Conservation (phyloP, 805 yeast species). For the Teunomyces lycoperdinae region DNA sequence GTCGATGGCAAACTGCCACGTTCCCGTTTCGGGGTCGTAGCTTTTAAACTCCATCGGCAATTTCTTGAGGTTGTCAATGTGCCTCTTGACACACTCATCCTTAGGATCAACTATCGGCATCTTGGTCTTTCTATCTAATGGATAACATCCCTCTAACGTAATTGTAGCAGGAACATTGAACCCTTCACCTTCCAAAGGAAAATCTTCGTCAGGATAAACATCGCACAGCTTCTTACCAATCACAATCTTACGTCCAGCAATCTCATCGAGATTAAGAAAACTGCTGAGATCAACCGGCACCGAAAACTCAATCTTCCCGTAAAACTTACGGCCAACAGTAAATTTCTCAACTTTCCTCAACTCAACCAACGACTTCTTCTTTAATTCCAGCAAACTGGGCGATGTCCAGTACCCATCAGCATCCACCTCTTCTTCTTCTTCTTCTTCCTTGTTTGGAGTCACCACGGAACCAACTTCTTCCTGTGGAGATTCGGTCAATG, state of each 20-base stretch:
- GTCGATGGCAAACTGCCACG: slow-evolving; percentile 52
- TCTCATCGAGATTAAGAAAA: slow-evolving; percentile 55
- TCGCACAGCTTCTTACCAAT: slow-evolving; percentile 60
- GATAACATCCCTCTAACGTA: slow-evolving; percentile 77
- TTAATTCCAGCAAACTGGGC: slow-evolving; percentile 68
- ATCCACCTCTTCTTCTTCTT: slow-evolving; percentile 39
- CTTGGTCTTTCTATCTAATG: slow-evolving; percentile 67
- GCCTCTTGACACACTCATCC: slow-evolving; percentile 67
- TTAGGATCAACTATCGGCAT: slow-evolving; percentile 74
- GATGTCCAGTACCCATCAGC: slow-evolving; percentile 85
- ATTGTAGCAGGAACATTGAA: slow-evolving; percentile 73
- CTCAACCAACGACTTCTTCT: slow-evolving; percentile 56
- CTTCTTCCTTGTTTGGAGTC: too few relatives aligned
- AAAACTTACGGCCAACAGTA: slow-evolving; percentile 73
- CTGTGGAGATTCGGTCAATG: neutral
- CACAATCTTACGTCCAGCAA: slow-evolving; percentile 63
- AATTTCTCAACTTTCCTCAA: slow-evolving; percentile 62
- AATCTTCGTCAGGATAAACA: slow-evolving; percentile 72
- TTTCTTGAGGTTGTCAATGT: slow-evolving; percentile 62
- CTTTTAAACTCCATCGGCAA: slow-evolving; percentile 63
- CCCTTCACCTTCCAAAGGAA: slow-evolving; percentile 71
- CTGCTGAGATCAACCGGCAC: slow-evolving; percentile 81
- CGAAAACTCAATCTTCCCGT: slow-evolving; percentile 74
- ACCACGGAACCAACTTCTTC: neutral
- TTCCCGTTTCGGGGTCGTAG: slow-evolving; percentile 74